Base-by-base conservation (phyloP, 1,284 basidiomycete genomes). In the Exobasidium cylindrosporum region DNA sequence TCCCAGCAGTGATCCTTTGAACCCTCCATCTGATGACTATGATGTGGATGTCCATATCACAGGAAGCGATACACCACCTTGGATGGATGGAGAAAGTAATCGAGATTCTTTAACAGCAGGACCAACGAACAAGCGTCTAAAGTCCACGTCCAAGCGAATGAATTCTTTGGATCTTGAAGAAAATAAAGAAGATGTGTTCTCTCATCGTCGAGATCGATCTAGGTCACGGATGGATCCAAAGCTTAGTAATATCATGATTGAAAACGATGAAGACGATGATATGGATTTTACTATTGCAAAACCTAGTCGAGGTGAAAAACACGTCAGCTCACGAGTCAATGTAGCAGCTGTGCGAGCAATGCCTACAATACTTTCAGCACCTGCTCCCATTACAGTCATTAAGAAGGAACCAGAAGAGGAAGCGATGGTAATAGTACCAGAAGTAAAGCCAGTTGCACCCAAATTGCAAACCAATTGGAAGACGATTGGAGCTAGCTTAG, bases 61-160 rank as follows among this genome's bases (percentile, higher is more conserved):
- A 23, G 73, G 74, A 26, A 70, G 69, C 61, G 75, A 77, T 55
- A 70, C 72, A 26, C 69, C 72, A n/a, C 72, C 73, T 2, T 75
- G 70, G 71, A 57, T 61, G 10, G 30, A 31, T 3, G 61, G 29
- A n/a, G 54, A 7, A 29, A 26, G 47, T 30, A 69, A 71, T n/a
- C 62, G 53, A 23, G 50, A 60, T 23, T 58, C 65, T 53, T 61
- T 60, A 0, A 54, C 53, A 14, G 63, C 54, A 31, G 60, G 30
- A 49, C 56, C 56, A 4, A 29, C 52, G 11, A 11, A 14, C 30
- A 52, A 57, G 45, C 30, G 56, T 28, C n/a, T 55, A 5, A 21
- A 29, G 4, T 50, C 47, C 13, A 28, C 47, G n/a, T 50, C 47
- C 21, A 50, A 28, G 13, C 10, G 35, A 17, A 7, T 40, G 35